Percentiles rank a stretch among this genome's conserved stretches.
Evolutionary conservation across 352 stramenopile genomes (phyloP).

Genomic region (Globisporangium acanthophoron): DNA sequence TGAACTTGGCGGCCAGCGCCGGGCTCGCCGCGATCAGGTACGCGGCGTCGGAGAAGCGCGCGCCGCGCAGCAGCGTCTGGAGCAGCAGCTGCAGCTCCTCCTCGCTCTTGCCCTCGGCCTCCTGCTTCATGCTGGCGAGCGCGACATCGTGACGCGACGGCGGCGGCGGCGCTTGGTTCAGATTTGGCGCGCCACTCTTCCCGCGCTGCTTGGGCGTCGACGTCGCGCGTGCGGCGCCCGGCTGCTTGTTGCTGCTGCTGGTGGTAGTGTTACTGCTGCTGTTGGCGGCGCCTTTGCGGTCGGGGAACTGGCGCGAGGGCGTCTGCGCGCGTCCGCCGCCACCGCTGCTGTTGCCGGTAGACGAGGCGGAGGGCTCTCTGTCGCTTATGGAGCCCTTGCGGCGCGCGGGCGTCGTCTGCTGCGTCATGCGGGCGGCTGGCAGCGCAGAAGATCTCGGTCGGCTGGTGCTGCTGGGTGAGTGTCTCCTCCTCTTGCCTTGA

Average conservation of each 20-base stretch:
- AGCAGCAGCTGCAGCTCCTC: slow-evolving; percentile 50
- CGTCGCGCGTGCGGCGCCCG: slow-evolving; percentile 6
- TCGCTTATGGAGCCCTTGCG: slow-evolving; percentile 12
- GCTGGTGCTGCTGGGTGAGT: not conserved
- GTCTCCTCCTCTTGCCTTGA: not conserved
- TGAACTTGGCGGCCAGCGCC: slow-evolving; percentile 56
- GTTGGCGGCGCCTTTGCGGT: slow-evolving; percentile 4
- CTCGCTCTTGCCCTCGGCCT: slow-evolving; percentile 24
- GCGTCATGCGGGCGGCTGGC: slow-evolving; percentile 3
- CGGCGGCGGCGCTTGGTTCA: not conserved
- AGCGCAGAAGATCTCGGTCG: not conserved
- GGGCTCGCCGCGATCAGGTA: slow-evolving; percentile 56
- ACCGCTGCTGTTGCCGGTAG: not conserved
- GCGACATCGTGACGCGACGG: slow-evolving; percentile 22
- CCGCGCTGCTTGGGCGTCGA: slow-evolving; percentile 15
- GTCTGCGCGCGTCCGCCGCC: slow-evolving; percentile 5
- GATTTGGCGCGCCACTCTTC: not conserved
- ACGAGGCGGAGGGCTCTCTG: slow-evolving; percentile 1
- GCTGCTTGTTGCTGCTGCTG: not conserved
- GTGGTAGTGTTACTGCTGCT: not conserved
- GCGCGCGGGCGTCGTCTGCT: slow-evolving; percentile 5
- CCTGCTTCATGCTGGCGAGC: slow-evolving; percentile 29
- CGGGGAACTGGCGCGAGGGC: slow-evolving; percentile 7
- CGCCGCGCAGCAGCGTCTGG: slow-evolving; percentile 42
- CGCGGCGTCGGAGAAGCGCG: slow-evolving; percentile 53